These are phyloP conservation scores for Epichloe baconii DNA, from an alignment of 2,329 filamentous ascomycete species.

Conservation along the genomic window DNA sequence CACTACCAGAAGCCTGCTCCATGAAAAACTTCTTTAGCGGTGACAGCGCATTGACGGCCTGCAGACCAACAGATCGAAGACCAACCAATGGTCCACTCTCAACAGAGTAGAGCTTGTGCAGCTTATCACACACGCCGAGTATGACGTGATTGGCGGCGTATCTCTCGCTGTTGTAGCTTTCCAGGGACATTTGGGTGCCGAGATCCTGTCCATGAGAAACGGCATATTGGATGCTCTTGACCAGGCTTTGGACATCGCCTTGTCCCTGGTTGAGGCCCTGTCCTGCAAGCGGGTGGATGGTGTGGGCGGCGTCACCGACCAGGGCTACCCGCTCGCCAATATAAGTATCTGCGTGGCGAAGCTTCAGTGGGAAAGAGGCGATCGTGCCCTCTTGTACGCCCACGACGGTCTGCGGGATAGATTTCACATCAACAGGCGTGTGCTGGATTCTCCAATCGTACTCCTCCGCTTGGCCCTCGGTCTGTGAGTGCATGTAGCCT, in stretches of 20 bases:
- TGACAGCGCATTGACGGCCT: conserved; percentile 59
- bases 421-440: conserved; percentile 39
- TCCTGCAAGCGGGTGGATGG: conserved; percentile 84
- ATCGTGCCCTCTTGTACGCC: conserved; percentile 66
- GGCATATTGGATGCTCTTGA: conserved; percentile 60
- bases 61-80: conserved; percentile 63
- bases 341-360: conserved; percentile 92
- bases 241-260: conserved; percentile 71
- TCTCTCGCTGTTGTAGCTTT: conserved; percentile 67
- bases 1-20: conserved; percentile 51
- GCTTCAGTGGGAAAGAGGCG: conserved; percentile 80
- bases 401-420: conserved; percentile 52
- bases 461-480: conserved; percentile 54
- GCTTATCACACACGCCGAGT: conserved; percentile 71
- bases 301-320: conserved; percentile 89
- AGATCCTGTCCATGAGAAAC: conserved; percentile 79
- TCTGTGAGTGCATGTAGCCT: conserved; percentile 61
- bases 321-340: conserved; percentile 81
- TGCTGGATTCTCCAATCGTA: conserved; percentile 71
- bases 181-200: conserved; percentile 63
- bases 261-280: conserved; percentile 92
- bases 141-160: conserved; percentile 73
- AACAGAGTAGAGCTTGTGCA: conserved; percentile 85
- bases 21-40: conserved; percentile 79
- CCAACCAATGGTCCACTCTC: conserved; percentile 68